A percentile compares a stretch with the other conserved stretches of the same genome.
These are phyloP conservation scores for Sporothrix phasma DNA, from an alignment of 2,329 filamentous ascomycete species.

Conservation along the genomic window DNA sequence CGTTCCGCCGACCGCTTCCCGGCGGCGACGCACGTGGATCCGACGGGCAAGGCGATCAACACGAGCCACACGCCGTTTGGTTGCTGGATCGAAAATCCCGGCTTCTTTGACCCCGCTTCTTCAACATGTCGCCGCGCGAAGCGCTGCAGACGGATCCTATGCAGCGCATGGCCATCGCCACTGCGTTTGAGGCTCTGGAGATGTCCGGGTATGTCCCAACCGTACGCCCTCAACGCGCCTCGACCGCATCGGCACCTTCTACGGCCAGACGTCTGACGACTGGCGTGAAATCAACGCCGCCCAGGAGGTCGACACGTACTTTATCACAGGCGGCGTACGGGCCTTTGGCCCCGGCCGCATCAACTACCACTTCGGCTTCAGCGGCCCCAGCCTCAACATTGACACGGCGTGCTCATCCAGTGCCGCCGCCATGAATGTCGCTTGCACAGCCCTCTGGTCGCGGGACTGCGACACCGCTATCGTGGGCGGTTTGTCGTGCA, in stretches of 20 bases:
- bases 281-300: slow-evolving; percentile 66
- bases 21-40: slow-evolving; percentile 59
- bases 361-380: slow-evolving; percentile 70
- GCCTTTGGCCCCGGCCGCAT: slow-evolving; percentile 47
- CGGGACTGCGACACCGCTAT: slow-evolving; percentile 74
- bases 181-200: slow-evolving; percentile 72
- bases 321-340: slow-evolving; percentile 35
- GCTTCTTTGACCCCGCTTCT: slow-evolving; percentile 73
- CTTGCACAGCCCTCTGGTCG: slow-evolving; percentile 62
- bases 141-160: slow-evolving; percentile 73
- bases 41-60: slow-evolving; percentile 62
- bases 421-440: slow-evolving; percentile 59
- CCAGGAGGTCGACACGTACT: slow-evolving; percentile 56
- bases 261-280: slow-evolving; percentile 66
- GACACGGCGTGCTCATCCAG: slow-evolving; percentile 75
- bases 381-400: slow-evolving; percentile 59
- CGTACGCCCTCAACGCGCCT: slow-evolving; percentile 59
- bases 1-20: slow-evolving; percentile 65
- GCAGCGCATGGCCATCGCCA: slow-evolving; percentile 65
- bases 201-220: slow-evolving; percentile 71
- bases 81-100: slow-evolving; percentile 65
- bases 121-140: slow-evolving; percentile 72
- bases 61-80: slow-evolving; percentile 68
- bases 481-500: slow-evolving; percentile 65
- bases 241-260: slow-evolving; percentile 59